A percentile compares a stretch with the other conserved stretches of the same genome.
Evolutionary conservation across 768 basidiomycete species (phyloP).

Genomic region (Tricholoma matsutake): DNA sequence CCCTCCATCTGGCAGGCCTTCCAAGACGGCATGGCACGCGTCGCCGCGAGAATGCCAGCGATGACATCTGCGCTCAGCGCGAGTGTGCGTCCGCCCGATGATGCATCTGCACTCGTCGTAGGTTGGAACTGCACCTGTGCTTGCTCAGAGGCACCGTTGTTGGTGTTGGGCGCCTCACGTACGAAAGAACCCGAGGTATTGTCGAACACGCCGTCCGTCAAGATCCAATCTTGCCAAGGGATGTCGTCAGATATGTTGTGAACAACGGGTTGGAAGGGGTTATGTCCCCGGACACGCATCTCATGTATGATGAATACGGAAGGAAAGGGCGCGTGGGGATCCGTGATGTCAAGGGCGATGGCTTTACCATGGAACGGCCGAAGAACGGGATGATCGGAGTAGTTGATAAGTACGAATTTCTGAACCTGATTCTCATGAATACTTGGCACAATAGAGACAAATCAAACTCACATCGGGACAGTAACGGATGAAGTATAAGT

Average conservation of each 20-base stretch:
- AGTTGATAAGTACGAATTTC: constrained; percentile 31
- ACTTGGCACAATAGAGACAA: constrained; percentile 10
- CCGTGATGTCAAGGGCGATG: constrained; percentile 27
- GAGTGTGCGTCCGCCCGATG: constrained; percentile 14
- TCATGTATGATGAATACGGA: constrained; percentile 30
- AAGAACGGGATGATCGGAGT: constrained; percentile 13
- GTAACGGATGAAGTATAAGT: constrained; percentile 25
- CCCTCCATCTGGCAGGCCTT: constrained; percentile 29
- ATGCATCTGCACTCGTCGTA: constrained; percentile 8
- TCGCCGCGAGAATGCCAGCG: constrained; percentile 28
- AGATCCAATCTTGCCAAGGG: constrained; percentile 28
- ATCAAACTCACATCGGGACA: constrained; percentile 21
- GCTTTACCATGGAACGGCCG: constrained; percentile 31
- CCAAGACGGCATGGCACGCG: constrained; percentile 29
- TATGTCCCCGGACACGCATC: constrained; percentile 30
- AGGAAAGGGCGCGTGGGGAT: constrained; percentile 28
- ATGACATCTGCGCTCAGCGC: constrained; percentile 21
- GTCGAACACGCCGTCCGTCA: constrained; percentile 13
- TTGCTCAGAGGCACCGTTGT: not conserved
- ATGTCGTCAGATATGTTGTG: constrained; percentile 15
- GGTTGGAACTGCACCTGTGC: constrained; percentile 10
- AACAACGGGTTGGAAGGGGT: constrained; percentile 24
- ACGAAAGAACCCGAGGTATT: constrained; percentile 11
- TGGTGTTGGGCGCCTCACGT: not conserved
- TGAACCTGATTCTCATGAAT: constrained; percentile 17